phyloP scores from a whole-genome alignment of 352 stramenopile species.

The Saprolegnia parasitica region DNA sequence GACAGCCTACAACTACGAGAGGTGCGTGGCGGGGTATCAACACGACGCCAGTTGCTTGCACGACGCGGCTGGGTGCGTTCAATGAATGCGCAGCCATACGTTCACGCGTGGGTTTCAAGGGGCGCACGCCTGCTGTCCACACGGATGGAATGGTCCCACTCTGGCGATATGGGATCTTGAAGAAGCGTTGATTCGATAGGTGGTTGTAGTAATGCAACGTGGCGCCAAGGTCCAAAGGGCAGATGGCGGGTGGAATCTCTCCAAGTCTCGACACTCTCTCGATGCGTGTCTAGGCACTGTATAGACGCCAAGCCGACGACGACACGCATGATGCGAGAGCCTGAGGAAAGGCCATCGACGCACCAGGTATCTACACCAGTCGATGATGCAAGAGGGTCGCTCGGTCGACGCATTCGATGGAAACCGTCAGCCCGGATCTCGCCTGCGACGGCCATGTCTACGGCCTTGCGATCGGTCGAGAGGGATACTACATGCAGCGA shows the following conservation, averaged over 20 bases:
- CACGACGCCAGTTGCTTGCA: neutral
- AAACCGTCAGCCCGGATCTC: too few relatives aligned
- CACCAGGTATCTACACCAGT: too few relatives aligned
- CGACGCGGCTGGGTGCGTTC: neutral
- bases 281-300: conserved; percentile 1
- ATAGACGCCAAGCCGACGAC: neutral
- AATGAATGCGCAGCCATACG: conserved; percentile 9
- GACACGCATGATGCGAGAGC: neutral
- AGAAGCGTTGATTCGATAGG: neutral
- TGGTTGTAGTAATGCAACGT: conserved; percentile 20
- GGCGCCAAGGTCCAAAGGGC: neutral
- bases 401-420: too few relatives aligned
- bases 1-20: too few relatives aligned
- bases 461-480: too few relatives aligned
- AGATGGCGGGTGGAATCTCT: neutral
- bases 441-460: too few relatives aligned
- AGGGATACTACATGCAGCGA: too few relatives aligned
- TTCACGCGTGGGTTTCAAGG: conserved; percentile 3
- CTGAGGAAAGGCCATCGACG: too few relatives aligned
- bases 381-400: too few relatives aligned
- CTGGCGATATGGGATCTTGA: neutral
- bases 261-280: conserved; percentile 9
- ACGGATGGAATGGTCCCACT: neutral
- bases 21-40: too few relatives aligned
- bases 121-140: conserved; percentile 1